These are phyloP conservation scores for Stephanodiscus minutulus DNA, from an alignment of 108 stramenopile species.

Conservation along the genomic window DNA sequence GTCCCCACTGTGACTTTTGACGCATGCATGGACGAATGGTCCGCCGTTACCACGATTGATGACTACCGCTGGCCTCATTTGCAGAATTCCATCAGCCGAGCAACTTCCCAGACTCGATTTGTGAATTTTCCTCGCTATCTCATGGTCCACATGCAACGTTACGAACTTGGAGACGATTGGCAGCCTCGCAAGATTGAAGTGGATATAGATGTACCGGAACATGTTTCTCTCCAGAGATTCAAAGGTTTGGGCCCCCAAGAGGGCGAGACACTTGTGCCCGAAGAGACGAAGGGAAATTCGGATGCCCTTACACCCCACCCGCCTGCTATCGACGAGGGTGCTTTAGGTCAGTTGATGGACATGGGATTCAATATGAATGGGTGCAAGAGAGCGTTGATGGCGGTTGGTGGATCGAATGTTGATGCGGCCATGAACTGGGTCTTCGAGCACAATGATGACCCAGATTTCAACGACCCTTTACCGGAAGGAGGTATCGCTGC, in stretches of 20 bases:
- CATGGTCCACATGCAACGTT: constrained; percentile 92
- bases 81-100: constrained; percentile 59
- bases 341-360: constrained; percentile 89
- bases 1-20: constrained; percentile 80
- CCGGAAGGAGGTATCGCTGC: constrained; percentile 51
- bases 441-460: constrained; percentile 94
- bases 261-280: constrained; percentile 87
- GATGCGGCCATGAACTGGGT: constrained; percentile 99
- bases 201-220: constrained; percentile 90
- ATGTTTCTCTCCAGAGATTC: constrained; percentile 77
- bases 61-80: constrained; percentile 83
- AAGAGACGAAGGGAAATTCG: constrained; percentile 46
- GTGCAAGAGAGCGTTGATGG: constrained; percentile 89
- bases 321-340: constrained; percentile 72
- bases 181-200: constrained; percentile 94
- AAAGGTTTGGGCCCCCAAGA: constrained; percentile 77
- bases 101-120: constrained; percentile 61
- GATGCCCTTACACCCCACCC: constrained; percentile 29
- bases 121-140: constrained; percentile 95
- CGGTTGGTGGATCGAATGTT: constrained; percentile 85
- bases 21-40: constrained; percentile 88
- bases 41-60: constrained; percentile 65
- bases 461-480: constrained; percentile 96
- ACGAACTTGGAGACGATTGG: constrained; percentile 92
- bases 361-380: constrained; percentile 98